phyloP scores from a whole-genome alignment of 345 rosid species.

The Eucalyptus coolabah region DNA sequence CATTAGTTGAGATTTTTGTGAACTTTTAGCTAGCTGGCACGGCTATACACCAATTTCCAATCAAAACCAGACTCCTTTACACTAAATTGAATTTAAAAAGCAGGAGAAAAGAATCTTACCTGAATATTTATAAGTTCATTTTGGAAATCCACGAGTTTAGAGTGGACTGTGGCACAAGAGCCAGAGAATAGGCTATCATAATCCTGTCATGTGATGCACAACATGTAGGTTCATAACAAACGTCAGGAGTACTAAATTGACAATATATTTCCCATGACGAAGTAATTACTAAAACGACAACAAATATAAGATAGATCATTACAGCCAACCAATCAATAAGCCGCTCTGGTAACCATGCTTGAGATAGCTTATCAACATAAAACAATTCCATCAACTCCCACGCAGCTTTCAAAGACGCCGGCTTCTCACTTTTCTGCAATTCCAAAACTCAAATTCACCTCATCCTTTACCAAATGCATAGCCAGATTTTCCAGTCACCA shows the following conservation, averaged over 20 bases:
- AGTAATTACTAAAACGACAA: background rate
- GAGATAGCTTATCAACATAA: constrained; percentile 64
- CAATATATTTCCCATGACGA: background rate
- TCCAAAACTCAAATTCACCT: background rate
- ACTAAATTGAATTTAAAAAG: background rate
- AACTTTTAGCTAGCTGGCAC: background rate
- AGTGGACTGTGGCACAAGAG: constrained; percentile 46
- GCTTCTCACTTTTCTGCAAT: constrained; percentile 39
- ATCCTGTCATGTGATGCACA: constrained; percentile 40
- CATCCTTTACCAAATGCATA: background rate
- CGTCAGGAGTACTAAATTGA: background rate
- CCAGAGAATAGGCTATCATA: constrained; percentile 59
- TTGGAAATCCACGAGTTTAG: constrained; percentile 72
- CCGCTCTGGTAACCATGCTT: constrained; percentile 76
- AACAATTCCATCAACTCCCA: constrained; percentile 95
- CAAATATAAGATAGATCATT: constrained; percentile 20
- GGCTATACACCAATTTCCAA: background rate
- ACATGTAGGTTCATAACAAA: background rate
- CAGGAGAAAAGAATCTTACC: constrained; percentile 22
- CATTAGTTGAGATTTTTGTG: background rate
- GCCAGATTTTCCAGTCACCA: background rate
- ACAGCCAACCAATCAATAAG: constrained; percentile 94
- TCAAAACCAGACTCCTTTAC: background rate
- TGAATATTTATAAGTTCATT: constrained; percentile 53
- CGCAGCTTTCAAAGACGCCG: constrained; percentile 75